Base-by-base conservation (phyloP, 2,329 filamentous ascomycete species). In the Apiospora koreana region DNA sequence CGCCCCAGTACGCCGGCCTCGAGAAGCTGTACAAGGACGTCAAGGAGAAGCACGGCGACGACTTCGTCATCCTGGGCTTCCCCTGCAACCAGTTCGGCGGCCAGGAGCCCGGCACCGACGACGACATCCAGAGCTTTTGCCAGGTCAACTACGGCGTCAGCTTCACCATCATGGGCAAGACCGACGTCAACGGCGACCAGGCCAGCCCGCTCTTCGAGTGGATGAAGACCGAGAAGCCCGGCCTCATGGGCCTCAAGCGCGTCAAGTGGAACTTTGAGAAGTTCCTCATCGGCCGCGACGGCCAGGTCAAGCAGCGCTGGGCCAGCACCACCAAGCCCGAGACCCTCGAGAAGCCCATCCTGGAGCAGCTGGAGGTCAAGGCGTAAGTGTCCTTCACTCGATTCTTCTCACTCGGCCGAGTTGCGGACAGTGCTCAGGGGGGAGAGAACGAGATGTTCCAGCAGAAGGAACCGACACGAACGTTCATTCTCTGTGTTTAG, bases 221-320 rank as follows among this genome's bases (percentile, higher is more conserved):
- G 89, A 82, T 92, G 78, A 92, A 92, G 86, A 81, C 83, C 58
- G 84, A 91, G 83, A 92, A 94, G 86, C 88, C 95, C 0, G 95
- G 96, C 28, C 78, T 98, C 69, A 84, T 98, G 84, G 96, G 96
- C 25, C 81, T 98, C 79, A 95, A 97, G 91, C 84, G 91, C 73
- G 87, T 99, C 77, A 98, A 98, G 92, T 99, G 96, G 96, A 99
- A 99, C 85, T 99, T 98, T 86, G 96, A 99, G 83, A 99, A 99
- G 89, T 99, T 98, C 84, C 85, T 99, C 73, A 86, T 99, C 74
- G 92, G 92, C 72, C 88, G 89, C 72, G 94, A 98, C 81, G 96
- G 96, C 35, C 88, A 92, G 83, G 94, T 98, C 76, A 92, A 93
- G 83, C 88, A 88, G 38, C 86, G 96, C 74, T 99, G 94, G 94